Conservation (phyloP, 495 filamentous ascomycete species). For the Aspergillus olivimuriae region DNA sequence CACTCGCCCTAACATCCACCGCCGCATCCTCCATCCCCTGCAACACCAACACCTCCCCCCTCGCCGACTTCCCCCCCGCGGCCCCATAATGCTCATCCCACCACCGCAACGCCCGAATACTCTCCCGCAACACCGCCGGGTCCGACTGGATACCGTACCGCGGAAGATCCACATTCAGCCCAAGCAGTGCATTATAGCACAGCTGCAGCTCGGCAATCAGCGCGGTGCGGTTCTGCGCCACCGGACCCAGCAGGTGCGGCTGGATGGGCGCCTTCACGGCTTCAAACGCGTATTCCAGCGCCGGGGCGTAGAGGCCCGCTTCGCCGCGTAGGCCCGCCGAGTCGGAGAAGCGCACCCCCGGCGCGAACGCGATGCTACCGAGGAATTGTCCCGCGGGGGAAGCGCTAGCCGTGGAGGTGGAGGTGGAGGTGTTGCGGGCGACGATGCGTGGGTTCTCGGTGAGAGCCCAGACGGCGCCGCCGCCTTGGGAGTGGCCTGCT, state of each 20-base stretch:
- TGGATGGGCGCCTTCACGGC: not conserved
- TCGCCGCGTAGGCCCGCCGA: not conserved
- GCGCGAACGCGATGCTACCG: slow-evolving; percentile 34
- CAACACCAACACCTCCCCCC: not conserved
- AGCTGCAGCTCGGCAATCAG: too few relatives aligned
- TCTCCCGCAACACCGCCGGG: not conserved
- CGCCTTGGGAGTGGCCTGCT: slow-evolving; percentile 46
- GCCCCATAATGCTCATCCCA: not conserved
- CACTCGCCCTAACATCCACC: not conserved
- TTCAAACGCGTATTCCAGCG: not conserved
- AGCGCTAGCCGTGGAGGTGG: too few relatives aligned
- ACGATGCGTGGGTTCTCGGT: slow-evolving; percentile 30
- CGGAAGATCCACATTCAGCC: not conserved
- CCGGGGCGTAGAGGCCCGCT: not conserved
- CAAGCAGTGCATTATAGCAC: too few relatives aligned
- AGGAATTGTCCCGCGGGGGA: slow-evolving; percentile 37
- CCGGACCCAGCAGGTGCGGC: not conserved
- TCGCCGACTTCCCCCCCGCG: not conserved
- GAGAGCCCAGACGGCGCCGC: slow-evolving; percentile 37
- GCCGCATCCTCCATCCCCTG: not conserved
- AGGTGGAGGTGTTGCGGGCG: slow-evolving; percentile 8
- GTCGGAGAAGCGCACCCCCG: slow-evolving; percentile 17
- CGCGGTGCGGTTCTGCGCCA: too few relatives aligned
- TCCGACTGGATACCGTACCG: not conserved
- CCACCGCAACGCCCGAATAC: not conserved